Evolutionary conservation across 164 flowering plant genomes (phyloP).

Genomic region (Dillenia turbinata): DNA sequence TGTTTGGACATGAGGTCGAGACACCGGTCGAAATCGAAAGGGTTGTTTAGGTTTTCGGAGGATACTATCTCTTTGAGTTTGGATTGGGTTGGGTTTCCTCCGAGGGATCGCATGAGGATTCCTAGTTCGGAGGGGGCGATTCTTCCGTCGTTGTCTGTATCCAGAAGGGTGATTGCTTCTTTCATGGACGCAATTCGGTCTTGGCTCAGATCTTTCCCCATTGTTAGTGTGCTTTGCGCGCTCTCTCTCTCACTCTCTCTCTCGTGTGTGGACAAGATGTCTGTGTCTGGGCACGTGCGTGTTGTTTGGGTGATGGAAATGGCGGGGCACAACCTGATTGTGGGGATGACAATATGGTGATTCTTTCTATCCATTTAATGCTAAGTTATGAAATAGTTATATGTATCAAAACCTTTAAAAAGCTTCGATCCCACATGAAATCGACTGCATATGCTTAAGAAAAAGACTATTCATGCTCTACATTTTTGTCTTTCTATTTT

Average conservation of each 20-base stretch:
- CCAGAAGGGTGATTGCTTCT: conserved; percentile 91
- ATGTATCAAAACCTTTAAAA: too few relatives aligned
- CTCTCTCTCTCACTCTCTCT: conserved; percentile 5
- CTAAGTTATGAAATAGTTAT: too few relatives aligned
- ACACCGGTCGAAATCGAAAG: conserved; percentile 80
- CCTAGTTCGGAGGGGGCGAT: conserved; percentile 92
- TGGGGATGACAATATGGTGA: too few relatives aligned
- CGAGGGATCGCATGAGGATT: conserved; percentile 91
- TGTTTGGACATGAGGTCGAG: conserved; percentile 79
- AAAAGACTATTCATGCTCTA: too few relatives aligned
- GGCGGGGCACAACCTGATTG: too few relatives aligned
- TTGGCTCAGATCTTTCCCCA: conserved; percentile 82
- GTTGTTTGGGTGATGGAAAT: too few relatives aligned
- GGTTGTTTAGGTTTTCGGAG: conserved; percentile 63
- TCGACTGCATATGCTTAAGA: too few relatives aligned
- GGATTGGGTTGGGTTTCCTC: conserved; percentile 94
- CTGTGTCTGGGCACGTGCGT: too few relatives aligned
- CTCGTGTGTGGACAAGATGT: too few relatives aligned
- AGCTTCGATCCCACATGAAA: too few relatives aligned
- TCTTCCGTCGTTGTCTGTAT: conserved; percentile 82
- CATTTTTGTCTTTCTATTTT: too few relatives aligned
- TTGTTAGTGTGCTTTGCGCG: conserved; percentile 12
- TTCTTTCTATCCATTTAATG: too few relatives aligned
- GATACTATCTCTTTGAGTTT: conserved; percentile 72
- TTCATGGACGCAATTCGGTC: conserved; percentile 88